A percentile compares a stretch with the other conserved stretches of the same genome.
Conservation (phyloP, 768 basidiomycete genomes). For the Boletus pseudo-olivaceus region DNA sequence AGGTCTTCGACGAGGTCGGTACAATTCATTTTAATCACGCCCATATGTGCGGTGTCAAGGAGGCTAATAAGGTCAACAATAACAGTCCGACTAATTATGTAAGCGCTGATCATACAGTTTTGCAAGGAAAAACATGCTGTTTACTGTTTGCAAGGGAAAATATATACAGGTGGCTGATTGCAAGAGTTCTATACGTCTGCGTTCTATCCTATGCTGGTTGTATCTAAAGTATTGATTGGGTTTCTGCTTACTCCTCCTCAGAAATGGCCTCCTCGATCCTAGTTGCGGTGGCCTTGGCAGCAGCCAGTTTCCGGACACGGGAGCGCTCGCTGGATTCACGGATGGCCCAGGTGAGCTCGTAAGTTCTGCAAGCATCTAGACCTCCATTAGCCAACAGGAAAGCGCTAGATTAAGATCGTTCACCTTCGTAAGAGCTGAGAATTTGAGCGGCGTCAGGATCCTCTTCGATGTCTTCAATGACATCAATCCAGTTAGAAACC, state of each 20-base stretch:
- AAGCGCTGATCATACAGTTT: background rate
- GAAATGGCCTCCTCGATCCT: constrained; percentile 23
- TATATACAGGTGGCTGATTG: too few species aligned
- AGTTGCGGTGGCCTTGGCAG: constrained; percentile 30
- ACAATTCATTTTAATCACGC: background rate
- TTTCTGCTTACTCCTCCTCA: constrained; percentile 24
- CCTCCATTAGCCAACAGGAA: background rate
- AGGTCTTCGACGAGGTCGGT: constrained; percentile 38
- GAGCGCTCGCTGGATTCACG: constrained; percentile 72
- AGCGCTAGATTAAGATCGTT: background rate
- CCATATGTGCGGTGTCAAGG: constrained; percentile 37
- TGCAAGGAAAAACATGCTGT: background rate
- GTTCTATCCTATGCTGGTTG: background rate
- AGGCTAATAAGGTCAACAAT: constrained; percentile 17
- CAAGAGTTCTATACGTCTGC: background rate
- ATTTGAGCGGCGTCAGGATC: constrained; percentile 78
- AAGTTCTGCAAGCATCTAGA: constrained; percentile 80
- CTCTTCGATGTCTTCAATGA: constrained; percentile 86
- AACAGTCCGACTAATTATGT: background rate
- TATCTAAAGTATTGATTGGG: background rate
- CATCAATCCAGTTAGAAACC: constrained; percentile 83
- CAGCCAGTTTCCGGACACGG: constrained; percentile 44
- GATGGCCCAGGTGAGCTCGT: constrained; percentile 93
- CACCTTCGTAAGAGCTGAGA: constrained; percentile 82
- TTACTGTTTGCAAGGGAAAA: too few species aligned